Evolutionary conservation across 1,139 yeast species (phyloP), one percentile per base, ranked within the genome.

Genomic region (Geotrichum bryndzae): DNA sequence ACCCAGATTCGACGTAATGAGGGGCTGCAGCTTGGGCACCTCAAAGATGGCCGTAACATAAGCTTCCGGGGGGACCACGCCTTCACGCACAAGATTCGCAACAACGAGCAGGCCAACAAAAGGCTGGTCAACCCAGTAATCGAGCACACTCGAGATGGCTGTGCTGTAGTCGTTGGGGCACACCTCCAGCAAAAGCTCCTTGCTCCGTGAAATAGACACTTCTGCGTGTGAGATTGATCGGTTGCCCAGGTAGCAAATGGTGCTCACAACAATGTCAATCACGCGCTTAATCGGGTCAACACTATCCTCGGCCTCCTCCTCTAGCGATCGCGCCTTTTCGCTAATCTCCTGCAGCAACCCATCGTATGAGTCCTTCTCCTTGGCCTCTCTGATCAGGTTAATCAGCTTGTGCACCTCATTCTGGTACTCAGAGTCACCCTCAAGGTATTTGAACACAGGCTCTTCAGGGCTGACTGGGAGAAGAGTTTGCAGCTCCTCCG

Each of bases 221-320:
- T 85, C 86, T 52, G 91, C 91, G 62, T 96, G 96, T 29, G 96
- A 89, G 56, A 92, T 82, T 0, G 98, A 91, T 71, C 98, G 83
- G 56, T 90, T 87, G 31, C 98, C 97, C 64, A 91, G 85, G 69
- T 85, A 87, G 56, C 95, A 88, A 61, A 90, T 80, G 0, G 88
- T 80, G 70, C 90, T 92, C 67, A 87, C 80, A 29, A 91, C 75
- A 33, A 89, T 76, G 48, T 87, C 83, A 53, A 87, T 78, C 52
- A 84, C 72, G 64, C 86, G 77, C 66, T 81, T 74, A 67, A 81
- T 77, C 67, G 83, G 65, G 1, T 73, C 68, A 27, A 68, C 70
- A 62, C 70, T 63, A 35, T 64, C 67, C 22, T 62, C 64, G 13
- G 69, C 63, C 56, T 69, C 63, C 52, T 72, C 71, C 23, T 73